A percentile compares a stretch with the other conserved stretches of the same genome.
Evolutionary conservation across 306 rosid genomes (phyloP).

Genomic region (Pueraria montana): DNA sequence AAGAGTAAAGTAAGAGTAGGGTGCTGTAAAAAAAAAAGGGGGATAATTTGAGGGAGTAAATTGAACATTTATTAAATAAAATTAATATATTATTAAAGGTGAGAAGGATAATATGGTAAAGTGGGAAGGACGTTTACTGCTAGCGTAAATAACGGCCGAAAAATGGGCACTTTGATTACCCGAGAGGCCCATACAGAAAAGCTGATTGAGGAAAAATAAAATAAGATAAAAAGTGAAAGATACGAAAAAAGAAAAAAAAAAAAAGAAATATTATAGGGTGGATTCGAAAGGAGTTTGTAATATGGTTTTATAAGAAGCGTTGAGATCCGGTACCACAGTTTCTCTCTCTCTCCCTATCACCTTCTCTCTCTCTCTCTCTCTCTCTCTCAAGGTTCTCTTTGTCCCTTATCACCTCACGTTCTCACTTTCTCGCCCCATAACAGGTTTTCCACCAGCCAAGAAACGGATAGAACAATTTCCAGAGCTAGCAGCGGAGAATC

Average conservation of each 20-base stretch:
- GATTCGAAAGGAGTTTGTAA: constrained; percentile 63
- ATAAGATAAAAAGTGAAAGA: constrained; percentile 21
- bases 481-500: not conserved
- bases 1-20: too few relatives aligned
- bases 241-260: not conserved
- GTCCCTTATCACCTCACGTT: constrained; percentile 84
- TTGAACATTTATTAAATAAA: too few relatives aligned
- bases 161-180: constrained; percentile 48
- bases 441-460: constrained; percentile 68
- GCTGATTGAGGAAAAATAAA: constrained; percentile 42
- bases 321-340: constrained; percentile 77
- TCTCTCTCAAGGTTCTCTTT: constrained; percentile 63
- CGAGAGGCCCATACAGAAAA: constrained; percentile 53
- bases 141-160: constrained; percentile 54
- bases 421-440: constrained; percentile 69
- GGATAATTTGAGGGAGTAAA: too few relatives aligned
- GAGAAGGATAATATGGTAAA: constrained; percentile 42
- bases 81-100: not conserved
- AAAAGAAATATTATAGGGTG: constrained; percentile 49
- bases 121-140: not conserved
- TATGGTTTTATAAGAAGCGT: constrained; percentile 44
- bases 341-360: constrained; percentile 51
- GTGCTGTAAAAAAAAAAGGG: too few relatives aligned
- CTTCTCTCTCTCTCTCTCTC: not conserved
- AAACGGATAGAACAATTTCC: constrained; percentile 38